Conservation (phyloP, 495 filamentous ascomycete species). For the Melanomma pulvis-pyrius region DNA sequence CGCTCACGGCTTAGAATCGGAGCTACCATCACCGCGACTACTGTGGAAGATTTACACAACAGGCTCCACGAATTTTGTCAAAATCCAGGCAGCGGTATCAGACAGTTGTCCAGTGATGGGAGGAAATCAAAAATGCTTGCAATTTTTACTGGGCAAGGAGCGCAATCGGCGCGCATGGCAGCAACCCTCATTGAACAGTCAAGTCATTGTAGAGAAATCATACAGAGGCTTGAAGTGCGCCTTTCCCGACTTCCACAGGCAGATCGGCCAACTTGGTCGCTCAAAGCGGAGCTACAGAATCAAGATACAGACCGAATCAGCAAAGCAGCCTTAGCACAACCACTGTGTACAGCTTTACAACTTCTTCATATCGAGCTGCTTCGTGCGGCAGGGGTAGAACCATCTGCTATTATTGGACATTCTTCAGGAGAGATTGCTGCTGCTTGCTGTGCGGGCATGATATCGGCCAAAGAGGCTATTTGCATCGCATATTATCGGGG, state of each 20-base stretch:
- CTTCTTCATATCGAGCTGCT: slow-evolving; percentile 36
- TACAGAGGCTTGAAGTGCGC: slow-evolving; percentile 3
- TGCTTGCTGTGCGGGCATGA: slow-evolving; percentile 13
- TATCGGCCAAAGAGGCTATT: neutral
- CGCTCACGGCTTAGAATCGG: neutral
- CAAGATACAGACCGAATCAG: neutral
- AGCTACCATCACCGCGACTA: slow-evolving; percentile 39
- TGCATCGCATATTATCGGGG: neutral
- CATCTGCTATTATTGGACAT: slow-evolving; percentile 17
- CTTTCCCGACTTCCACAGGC: neutral
- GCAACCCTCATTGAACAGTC: slow-evolving; percentile 32
- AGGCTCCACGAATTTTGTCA: slow-evolving; percentile 23
- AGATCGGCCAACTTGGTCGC: slow-evolving; percentile 11
- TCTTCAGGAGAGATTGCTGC: slow-evolving; percentile 32
- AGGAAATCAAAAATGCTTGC: neutral
- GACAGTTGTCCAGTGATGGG: no score
- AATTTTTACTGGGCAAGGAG: slow-evolving; percentile 24
- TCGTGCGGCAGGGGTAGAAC: neutral
- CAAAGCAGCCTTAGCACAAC: slow-evolving; percentile 38
- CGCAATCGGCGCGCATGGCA: slow-evolving; percentile 20
- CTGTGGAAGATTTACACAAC: slow-evolving; percentile 52
- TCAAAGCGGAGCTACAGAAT: neutral
- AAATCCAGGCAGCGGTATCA: no score
- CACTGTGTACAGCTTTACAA: slow-evolving; percentile 38
- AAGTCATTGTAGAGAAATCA: slow-evolving; percentile 44